Evolutionary conservation across 768 basidiomycete species (phyloP).

Genomic region (Phaeotremella fagi): DNA sequence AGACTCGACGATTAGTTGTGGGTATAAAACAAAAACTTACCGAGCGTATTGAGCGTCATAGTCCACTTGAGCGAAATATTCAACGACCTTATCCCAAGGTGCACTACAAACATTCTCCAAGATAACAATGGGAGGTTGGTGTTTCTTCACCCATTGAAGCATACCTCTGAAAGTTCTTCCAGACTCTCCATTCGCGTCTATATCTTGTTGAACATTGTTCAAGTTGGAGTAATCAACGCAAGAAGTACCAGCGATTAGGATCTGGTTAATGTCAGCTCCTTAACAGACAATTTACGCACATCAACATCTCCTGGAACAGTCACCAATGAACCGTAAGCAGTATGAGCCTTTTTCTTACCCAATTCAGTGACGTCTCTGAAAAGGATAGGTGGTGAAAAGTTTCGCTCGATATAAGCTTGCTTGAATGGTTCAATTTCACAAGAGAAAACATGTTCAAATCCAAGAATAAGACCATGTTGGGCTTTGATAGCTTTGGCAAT

Average conservation of each 20-base stretch:
- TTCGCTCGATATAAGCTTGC: slow-evolving; percentile 94
- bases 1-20: slow-evolving; percentile 20
- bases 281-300: slow-evolving; percentile 52
- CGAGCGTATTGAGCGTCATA: slow-evolving; percentile 69
- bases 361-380: slow-evolving; percentile 94
- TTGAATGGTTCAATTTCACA: slow-evolving; percentile 97
- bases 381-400: slow-evolving; percentile 84
- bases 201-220: slow-evolving; percentile 85
- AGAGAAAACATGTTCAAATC: slow-evolving; percentile 88
- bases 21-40: slow-evolving; percentile 58
- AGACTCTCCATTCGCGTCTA: slow-evolving; percentile 85
- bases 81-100: slow-evolving; percentile 73
- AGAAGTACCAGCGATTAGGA: slow-evolving; percentile 80
- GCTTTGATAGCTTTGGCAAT: slow-evolving; percentile 71
- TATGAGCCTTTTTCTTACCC: slow-evolving; percentile 59
- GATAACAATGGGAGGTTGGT: slow-evolving; percentile 85
- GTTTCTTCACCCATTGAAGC: slow-evolving; percentile 83
- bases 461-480: slow-evolving; percentile 61
- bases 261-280: slow-evolving; percentile 8
- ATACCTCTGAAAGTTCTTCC: slow-evolving; percentile 91
- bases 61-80: slow-evolving; percentile 66
- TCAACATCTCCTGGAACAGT: slow-evolving; percentile 87
- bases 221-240: slow-evolving; percentile 97
- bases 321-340: slow-evolving; percentile 81
- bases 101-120: slow-evolving; percentile 90